Evolutionary conservation across 1,139 yeast genomes (phyloP).

Genomic region (Petasospora rhodanensis): DNA sequence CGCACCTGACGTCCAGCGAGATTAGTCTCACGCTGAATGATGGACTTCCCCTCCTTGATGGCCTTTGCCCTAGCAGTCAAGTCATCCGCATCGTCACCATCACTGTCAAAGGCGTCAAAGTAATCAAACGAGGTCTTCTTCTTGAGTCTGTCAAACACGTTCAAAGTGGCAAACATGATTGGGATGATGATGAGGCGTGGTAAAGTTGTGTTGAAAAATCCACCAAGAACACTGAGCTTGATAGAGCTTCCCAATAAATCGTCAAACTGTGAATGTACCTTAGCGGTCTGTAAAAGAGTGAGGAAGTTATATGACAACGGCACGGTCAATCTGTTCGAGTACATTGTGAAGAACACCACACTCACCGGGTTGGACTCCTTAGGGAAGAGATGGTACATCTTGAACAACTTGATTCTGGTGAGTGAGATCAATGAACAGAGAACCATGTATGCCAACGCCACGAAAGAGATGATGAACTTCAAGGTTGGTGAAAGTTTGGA

Average conservation of each 20-base stretch:
- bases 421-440: conserved; percentile 60
- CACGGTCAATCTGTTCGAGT: conserved; percentile 75
- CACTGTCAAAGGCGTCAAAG: conserved; percentile 52
- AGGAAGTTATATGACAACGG: conserved; percentile 79
- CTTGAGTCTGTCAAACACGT: conserved; percentile 64
- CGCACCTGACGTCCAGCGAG: no score
- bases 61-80: conserved; percentile 12
- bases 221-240: conserved; percentile 71
- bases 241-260: conserved; percentile 71
- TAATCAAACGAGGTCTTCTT: conserved; percentile 37
- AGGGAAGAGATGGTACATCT: conserved; percentile 69
- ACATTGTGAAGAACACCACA: conserved; percentile 72
- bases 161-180: conserved; percentile 55
- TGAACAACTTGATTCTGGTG: conserved; percentile 65
- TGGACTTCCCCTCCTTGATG: conserved; percentile 24
- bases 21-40: conserved; percentile 25
- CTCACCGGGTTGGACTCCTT: conserved; percentile 71
- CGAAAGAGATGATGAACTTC: conserved; percentile 38
- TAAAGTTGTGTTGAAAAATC: conserved; percentile 64
- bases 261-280: conserved; percentile 36
- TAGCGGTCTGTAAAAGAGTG: conserved; percentile 47
- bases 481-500: conserved; percentile 29
- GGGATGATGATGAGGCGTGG: conserved; percentile 74
- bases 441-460: conserved; percentile 63
- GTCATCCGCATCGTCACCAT: conserved; percentile 30